Conservation (phyloP, 164 flowering plant genomes). For the Kalanchoe fedtschenkoi region DNA sequence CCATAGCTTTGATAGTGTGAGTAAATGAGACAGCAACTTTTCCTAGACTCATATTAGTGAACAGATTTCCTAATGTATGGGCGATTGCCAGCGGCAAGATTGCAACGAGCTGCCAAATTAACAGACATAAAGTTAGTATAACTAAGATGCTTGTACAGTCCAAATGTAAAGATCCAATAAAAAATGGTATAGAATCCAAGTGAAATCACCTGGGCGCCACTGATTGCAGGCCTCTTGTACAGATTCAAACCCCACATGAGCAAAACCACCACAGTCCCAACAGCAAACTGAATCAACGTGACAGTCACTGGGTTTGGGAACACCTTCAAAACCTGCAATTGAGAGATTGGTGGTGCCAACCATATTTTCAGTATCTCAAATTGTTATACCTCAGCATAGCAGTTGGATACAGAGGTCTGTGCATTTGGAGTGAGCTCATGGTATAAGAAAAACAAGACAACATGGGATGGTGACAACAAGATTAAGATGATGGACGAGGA, state of each 20-base stretch:
- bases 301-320: conserved; percentile 57
- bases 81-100: conserved; percentile 83
- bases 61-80: conserved; percentile 84
- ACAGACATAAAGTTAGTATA: not conserved
- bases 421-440: not conserved
- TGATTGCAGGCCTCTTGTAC: conserved; percentile 51
- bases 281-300: conserved; percentile 48
- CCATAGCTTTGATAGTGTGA: conserved; percentile 95
- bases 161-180: not conserved
- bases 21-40: conserved; percentile 98
- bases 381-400: not conserved
- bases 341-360: not conserved
- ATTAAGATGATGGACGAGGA: not conserved
- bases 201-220: conserved; percentile 45
- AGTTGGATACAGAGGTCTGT: too few species aligned
- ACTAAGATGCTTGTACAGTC: not conserved
- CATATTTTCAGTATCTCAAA: not conserved
- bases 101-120: conserved; percentile 46
- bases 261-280: conserved; percentile 48
- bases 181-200: conserved; percentile 4
- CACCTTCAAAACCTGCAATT: conserved; percentile 59
- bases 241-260: conserved; percentile 64
- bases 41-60: conserved; percentile 99
- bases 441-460: not conserved
- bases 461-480: not conserved